Conservation (phyloP, 371 early-diverging fungal genomes). For the Mortierella sp. region DNA sequence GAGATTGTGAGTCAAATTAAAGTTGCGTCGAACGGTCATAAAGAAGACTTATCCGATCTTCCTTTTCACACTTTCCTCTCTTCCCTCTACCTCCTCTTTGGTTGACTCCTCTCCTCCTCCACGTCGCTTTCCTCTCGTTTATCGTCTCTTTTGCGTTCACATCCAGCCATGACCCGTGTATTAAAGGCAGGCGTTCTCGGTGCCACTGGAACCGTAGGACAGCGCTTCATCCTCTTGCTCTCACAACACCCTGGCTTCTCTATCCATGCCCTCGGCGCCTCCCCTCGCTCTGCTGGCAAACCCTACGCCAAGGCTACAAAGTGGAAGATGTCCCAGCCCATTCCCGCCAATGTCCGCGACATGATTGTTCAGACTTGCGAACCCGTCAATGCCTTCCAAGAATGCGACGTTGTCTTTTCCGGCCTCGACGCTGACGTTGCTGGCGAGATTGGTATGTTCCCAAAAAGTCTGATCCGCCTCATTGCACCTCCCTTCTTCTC, state of each 20-base stretch:
- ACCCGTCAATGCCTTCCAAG: conserved; percentile 74
- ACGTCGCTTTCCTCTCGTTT: not conserved
- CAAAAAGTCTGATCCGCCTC: not conserved
- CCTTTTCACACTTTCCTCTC: not conserved
- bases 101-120: not conserved
- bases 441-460: conserved; percentile 85
- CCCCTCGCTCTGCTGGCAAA: conserved; percentile 91
- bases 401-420: conserved; percentile 92
- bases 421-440: conserved; percentile 94
- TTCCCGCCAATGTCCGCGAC: conserved; percentile 72
- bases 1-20: no score
- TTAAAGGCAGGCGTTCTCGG: conserved; percentile 92
- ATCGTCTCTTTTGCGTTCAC: not conserved
- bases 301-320: conserved; percentile 79
- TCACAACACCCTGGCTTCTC: conserved; percentile 87
- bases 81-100: not conserved
- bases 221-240: conserved; percentile 93
- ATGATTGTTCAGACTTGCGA: conserved; percentile 81
- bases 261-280: conserved; percentile 92
- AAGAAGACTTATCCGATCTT: not conserved
- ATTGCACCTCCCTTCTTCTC: no score
- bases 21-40: no score
- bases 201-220: conserved; percentile 98
- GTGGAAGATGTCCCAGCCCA: conserved; percentile 88
- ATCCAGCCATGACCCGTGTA: conserved; percentile 32